Evolutionary conservation across 352 stramenopile genomes (phyloP).

Genomic region (Lagenidium sp.): DNA sequence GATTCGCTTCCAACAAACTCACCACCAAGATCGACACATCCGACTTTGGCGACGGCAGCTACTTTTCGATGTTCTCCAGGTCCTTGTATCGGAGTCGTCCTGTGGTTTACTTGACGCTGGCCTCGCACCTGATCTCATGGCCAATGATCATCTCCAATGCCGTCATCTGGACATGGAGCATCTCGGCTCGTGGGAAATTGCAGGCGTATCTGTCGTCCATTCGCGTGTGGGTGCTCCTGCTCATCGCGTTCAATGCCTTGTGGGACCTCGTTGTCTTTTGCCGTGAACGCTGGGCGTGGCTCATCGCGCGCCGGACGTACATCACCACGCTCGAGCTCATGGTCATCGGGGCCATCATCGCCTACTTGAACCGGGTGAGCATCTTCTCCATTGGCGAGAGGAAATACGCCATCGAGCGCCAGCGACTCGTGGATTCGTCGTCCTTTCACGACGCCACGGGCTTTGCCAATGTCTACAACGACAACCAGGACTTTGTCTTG

Average conservation of each 20-base stretch:
- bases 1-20: background rate
- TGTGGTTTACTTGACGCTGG: constrained; percentile 1
- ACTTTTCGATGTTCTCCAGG: constrained; percentile 3
- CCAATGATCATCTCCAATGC: constrained; percentile 5
- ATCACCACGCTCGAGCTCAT: constrained; percentile 15
- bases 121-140: constrained; percentile 8
- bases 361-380: constrained; percentile 1
- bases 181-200: constrained; percentile 1
- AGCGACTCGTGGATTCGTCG: constrained; percentile 15
- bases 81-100: constrained; percentile 5
- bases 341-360: constrained; percentile 8
- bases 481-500: constrained; percentile 8
- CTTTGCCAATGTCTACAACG: constrained; percentile 18
- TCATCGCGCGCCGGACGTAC: constrained; percentile 10
- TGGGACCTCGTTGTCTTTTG: constrained; percentile 4
- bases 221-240: constrained; percentile 5
- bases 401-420: constrained; percentile 17
- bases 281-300: constrained; percentile 3
- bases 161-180: constrained; percentile 11
- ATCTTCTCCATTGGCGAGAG: constrained; percentile 15
- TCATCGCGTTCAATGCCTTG: constrained; percentile 7
- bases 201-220: constrained; percentile 3
- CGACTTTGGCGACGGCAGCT: background rate
- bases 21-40: too few relatives aligned
- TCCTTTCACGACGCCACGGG: constrained; percentile 11